A percentile compares a stretch with the other conserved stretches of the same genome.
These are phyloP conservation scores for Ganoderma lucidum DNA, from an alignment of 1,284 basidiomycete species.

Conservation along the genomic window DNA sequence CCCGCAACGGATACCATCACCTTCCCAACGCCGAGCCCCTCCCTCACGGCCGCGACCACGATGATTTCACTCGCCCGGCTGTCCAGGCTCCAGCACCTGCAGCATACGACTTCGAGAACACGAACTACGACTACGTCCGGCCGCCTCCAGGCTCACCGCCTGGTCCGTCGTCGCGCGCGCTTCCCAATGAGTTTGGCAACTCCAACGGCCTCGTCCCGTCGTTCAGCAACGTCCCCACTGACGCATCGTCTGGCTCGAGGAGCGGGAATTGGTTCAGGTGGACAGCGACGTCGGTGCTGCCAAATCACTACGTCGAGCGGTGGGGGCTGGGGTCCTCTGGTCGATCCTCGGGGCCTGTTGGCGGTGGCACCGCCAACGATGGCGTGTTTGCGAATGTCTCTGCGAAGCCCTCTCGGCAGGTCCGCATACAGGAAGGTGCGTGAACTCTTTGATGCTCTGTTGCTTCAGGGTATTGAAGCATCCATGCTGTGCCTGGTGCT, in stretches of 20 bases:
- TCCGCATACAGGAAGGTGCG: conserved; percentile 71
- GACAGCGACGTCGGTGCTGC: conserved; percentile 65
- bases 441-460: conserved; percentile 5
- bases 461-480: neutral
- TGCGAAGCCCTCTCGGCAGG: conserved; percentile 82
- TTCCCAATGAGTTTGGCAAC: conserved; percentile 80
- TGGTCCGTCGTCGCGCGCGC: conserved; percentile 63
- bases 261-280: conserved; percentile 62
- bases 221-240: conserved; percentile 47
- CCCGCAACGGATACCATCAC: conserved; percentile 52
- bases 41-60: neutral
- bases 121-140: conserved; percentile 75
- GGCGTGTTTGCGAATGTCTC: conserved; percentile 97
- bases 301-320: conserved; percentile 53
- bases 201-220: conserved; percentile 81
- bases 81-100: conserved; percentile 43
- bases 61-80: conserved; percentile 6
- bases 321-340: conserved; percentile 56
- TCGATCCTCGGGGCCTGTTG: conserved; percentile 59
- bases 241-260: conserved; percentile 27
- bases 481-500: conserved; percentile 4
- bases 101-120: conserved; percentile 86
- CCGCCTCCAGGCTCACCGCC: conserved; percentile 91
- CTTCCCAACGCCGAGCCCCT: conserved; percentile 62
- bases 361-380: conserved; percentile 85